Base-by-base conservation (phyloP, 495 filamentous ascomycete species). In the Aspergillus cavernicola region DNA sequence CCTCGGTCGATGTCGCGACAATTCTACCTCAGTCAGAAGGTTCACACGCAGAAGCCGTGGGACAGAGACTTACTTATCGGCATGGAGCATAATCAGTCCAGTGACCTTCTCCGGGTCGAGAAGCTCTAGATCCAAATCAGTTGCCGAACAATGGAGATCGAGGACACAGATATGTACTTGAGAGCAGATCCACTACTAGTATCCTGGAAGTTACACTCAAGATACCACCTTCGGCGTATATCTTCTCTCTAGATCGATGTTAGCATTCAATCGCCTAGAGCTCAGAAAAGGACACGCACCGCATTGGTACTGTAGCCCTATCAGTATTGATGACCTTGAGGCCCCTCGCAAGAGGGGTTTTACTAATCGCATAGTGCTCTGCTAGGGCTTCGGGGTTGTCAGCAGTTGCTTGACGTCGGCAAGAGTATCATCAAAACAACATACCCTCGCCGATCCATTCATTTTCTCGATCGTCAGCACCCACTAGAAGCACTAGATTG, bases 151-250 rank as follows among this genome's bases (percentile, higher is more conserved):
- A 29, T 16, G n/a, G 26, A 22, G 13, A n/a, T 12, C 9, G 6
- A 39, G 18, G 15, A 44, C 12, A 22, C 9, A 12, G 28, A 20
- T 11, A 43, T 69, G 33, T 79, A 79, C 81, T 82, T 26, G 90
- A 93, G 53, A 98, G 68, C 48, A 97, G 75, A 71, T 98, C 93
- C 20, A 96, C 89, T 9, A 97, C 88, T 49, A 98, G 70, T 56
- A 98, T 98, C 59, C 92, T 88, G 32, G 90, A 96, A 24, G 93
- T 98, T 61, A 97, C 86, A 78, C 92, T 96, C 71, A 96, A 88
- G 65, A 97, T 88, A 46, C 93, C 93, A 22, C 93, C 93, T 52
- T 83, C 76, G 1, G 81, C 71, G 72, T 98, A 98, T 73, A 96
- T 85, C 69, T 89, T 92, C 71, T 96, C 89, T 60, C 92, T 83